Conservation (phyloP, 768 basidiomycete species). For the Amanita thiersii region DNA sequence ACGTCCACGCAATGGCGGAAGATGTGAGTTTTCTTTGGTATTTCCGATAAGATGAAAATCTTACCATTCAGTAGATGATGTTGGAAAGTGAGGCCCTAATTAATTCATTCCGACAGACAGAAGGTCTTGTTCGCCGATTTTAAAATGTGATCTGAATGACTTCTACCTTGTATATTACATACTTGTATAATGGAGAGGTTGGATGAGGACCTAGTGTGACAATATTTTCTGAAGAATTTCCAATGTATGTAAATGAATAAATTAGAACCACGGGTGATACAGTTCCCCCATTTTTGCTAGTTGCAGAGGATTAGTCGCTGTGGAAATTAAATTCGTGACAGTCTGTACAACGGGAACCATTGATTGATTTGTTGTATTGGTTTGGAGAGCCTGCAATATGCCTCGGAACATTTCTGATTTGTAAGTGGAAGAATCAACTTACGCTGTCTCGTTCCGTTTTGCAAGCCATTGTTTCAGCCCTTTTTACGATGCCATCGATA, state of each 20-base stretch:
- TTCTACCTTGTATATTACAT: too few relatives aligned
- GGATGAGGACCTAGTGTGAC: too few relatives aligned
- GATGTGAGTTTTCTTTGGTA: slow-evolving; percentile 50
- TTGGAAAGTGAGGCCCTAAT: slow-evolving; percentile 61
- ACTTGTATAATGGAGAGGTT: too few relatives aligned
- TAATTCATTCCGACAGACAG: slow-evolving; percentile 66
- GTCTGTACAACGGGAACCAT: slow-evolving; percentile 67
- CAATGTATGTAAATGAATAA: too few relatives aligned
- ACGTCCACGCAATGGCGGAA: slow-evolving; percentile 86
- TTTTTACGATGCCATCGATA: slow-evolving; percentile 65
- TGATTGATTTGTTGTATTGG: slow-evolving; percentile 25
- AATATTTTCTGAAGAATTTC: too few relatives aligned
- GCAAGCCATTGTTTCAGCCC: slow-evolving; percentile 79
- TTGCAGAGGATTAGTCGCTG: slow-evolving; percentile 79
- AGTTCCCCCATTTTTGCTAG: slow-evolving; percentile 82
- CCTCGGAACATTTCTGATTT: slow-evolving; percentile 1
- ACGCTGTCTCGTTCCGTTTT: slow-evolving; percentile 83
- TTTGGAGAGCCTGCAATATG: slow-evolving; percentile 22
- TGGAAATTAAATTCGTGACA: slow-evolving; percentile 73
- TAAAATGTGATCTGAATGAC: slow-evolving; percentile 13
- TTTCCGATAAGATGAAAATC: not conserved
- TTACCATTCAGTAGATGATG: slow-evolving; percentile 54
- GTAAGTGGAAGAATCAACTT: slow-evolving; percentile 7
- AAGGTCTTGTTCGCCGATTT: slow-evolving; percentile 48
- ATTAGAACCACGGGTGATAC: slow-evolving; percentile 81